A percentile compares a stretch with the other conserved stretches of the same genome.
These are phyloP conservation scores for Kondoa malvinella DNA, from an alignment of 768 basidiomycete genomes.

Conservation along the genomic window DNA sequence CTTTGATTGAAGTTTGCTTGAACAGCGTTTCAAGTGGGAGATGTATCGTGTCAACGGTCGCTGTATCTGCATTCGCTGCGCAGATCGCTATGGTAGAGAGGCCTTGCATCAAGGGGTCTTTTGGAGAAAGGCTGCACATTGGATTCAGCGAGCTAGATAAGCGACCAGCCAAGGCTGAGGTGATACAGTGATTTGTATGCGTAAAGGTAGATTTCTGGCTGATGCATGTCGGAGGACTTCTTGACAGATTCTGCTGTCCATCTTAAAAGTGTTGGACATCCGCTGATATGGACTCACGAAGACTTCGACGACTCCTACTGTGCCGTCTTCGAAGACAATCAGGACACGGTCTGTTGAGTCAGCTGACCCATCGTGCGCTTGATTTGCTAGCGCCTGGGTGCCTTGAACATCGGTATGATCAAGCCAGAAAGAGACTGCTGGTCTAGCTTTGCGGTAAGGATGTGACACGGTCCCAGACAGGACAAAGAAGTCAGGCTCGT, in stretches of 20 bases:
- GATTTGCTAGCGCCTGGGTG: neutral
- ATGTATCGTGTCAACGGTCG: neutral
- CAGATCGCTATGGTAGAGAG: neutral
- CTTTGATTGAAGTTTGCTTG: no score
- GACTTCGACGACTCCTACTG: slow-evolving; percentile 12
- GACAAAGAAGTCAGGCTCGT: slow-evolving; percentile 26
- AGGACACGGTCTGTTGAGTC: slow-evolving; percentile 17
- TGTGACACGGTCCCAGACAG: slow-evolving; percentile 17
- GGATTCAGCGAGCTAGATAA: neutral
- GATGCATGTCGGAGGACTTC: slow-evolving; percentile 23
- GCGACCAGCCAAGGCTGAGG: neutral
- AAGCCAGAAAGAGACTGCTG: neutral
- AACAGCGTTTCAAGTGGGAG: neutral
- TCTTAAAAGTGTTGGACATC: neutral
- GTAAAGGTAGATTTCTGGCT: slow-evolving; percentile 6
- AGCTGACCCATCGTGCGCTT: neutral
- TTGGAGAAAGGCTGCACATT: neutral
- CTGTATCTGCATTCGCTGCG: neutral
- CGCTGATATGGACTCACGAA: slow-evolving; percentile 10
- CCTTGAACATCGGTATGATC: neutral
- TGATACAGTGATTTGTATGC: neutral
- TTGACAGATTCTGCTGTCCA: slow-evolving; percentile 19
- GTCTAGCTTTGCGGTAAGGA: neutral
- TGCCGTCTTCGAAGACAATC: slow-evolving; percentile 19
- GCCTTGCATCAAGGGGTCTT: neutral